Evolutionary conservation across 2,329 filamentous ascomycete species (phyloP).

Genomic region (Xylariaceae sp.): DNA sequence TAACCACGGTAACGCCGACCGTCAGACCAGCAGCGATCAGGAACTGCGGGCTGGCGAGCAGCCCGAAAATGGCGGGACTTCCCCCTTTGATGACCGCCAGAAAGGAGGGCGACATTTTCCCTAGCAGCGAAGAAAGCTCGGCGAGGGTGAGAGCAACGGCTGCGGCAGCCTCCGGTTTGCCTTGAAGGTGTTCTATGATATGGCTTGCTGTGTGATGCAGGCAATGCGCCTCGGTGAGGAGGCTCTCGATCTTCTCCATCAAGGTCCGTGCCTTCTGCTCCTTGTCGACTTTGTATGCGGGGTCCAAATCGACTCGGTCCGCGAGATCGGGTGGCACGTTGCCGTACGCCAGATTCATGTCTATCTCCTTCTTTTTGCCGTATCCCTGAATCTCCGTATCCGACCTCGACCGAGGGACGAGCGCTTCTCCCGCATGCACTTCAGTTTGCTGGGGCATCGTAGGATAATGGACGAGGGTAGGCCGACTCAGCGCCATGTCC

Average conservation of each 20-base stretch:
- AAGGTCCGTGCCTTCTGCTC: constrained; percentile 48
- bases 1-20: constrained; percentile 89
- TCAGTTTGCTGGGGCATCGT: constrained; percentile 22
- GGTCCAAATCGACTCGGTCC: constrained; percentile 33
- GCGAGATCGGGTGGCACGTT: constrained; percentile 66
- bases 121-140: constrained; percentile 76
- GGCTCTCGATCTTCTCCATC: constrained; percentile 65
- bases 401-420: constrained; percentile 35
- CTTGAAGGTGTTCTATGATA: constrained; percentile 75
- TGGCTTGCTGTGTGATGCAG: constrained; percentile 76
- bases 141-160: constrained; percentile 89
- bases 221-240: constrained; percentile 85
- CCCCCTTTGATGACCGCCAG: constrained; percentile 69
- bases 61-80: constrained; percentile 78
- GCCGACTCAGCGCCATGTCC: constrained; percentile 39
- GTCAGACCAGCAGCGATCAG: constrained; percentile 86
- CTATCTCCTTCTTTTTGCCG: constrained; percentile 50
- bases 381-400: constrained; percentile 33
- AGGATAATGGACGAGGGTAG: constrained; percentile 31
- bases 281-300: constrained; percentile 53
- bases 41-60: constrained; percentile 88
- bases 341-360: constrained; percentile 91
- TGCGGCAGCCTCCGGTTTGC: constrained; percentile 79
- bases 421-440: constrained; percentile 9
- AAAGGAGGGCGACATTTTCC: constrained; percentile 79